Percentiles rank a stretch among this genome's conserved stretches.
Evolutionary conservation across 192 early-diverging fungal genomes (phyloP).

Genomic region (Lunasporangiospora selenospora): DNA sequence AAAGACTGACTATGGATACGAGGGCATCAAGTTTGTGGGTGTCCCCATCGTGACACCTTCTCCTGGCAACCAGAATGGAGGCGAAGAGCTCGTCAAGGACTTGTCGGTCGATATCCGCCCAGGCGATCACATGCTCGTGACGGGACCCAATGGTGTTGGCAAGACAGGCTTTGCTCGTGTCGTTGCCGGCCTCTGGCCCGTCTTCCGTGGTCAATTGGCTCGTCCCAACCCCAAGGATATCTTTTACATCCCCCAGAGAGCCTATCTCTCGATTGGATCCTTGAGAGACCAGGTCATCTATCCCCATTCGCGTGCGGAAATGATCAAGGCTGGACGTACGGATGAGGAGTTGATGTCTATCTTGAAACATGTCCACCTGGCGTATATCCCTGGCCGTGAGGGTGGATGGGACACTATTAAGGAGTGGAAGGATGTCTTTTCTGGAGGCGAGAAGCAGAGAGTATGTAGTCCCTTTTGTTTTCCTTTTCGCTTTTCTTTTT

Average conservation of each 20-base stretch:
- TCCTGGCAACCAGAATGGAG: constrained; percentile 58
- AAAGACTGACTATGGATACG: constrained; percentile 57
- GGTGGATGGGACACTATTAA: constrained; percentile 91
- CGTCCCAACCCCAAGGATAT: constrained; percentile 82
- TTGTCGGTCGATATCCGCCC: constrained; percentile 81
- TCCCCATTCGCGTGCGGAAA: constrained; percentile 86
- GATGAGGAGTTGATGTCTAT: constrained; percentile 85
- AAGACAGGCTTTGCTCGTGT: constrained; percentile 95
- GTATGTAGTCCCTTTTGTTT: constrained; percentile 43
- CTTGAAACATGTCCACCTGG: constrained; percentile 84
- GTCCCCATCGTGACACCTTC: constrained; percentile 93
- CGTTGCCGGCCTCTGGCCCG: constrained; percentile 93
- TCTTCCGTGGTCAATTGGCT: constrained; percentile 75
- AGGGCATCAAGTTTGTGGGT: constrained; percentile 83
- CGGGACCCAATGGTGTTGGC: constrained; percentile 95
- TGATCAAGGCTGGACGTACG: constrained; percentile 72
- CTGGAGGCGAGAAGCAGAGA: constrained; percentile 95
- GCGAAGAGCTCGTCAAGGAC: constrained; percentile 85
- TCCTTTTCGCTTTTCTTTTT: constrained; percentile 8
- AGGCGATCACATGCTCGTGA: constrained; percentile 90
- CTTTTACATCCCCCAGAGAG: constrained; percentile 98
- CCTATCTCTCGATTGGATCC: constrained; percentile 92
- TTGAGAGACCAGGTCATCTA: constrained; percentile 98
- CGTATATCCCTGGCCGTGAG: constrained; percentile 80
- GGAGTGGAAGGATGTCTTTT: constrained; percentile 93